A percentile compares a stretch with the other conserved stretches of the same genome.
Conservation (phyloP, 169 alveolate genomes). For the Cytauxzoon felis region DNA sequence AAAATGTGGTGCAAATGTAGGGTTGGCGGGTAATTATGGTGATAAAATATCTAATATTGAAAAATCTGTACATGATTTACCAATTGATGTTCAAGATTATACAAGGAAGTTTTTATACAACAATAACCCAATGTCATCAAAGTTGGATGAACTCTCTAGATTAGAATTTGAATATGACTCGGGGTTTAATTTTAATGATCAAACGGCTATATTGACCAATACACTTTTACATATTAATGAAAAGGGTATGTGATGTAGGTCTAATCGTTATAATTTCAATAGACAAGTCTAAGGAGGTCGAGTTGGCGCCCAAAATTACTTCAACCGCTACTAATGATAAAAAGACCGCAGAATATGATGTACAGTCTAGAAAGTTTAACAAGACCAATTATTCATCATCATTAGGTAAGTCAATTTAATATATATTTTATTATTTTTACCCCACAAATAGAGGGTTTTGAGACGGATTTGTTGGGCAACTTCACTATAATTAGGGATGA, state of each 20-base stretch:
- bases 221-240: conserved; percentile 49
- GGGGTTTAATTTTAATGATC: conserved; percentile 12
- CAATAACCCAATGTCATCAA: too few relatives aligned
- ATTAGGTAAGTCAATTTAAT: background rate
- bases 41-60: too few relatives aligned
- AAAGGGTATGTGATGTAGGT: conserved; percentile 16
- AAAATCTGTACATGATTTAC: too few relatives aligned
- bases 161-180: conserved; percentile 29
- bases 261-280: background rate
- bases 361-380: background rate
- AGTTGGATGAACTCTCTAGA: conserved; percentile 24
- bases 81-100: too few relatives aligned
- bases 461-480: conserved; percentile 16
- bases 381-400: background rate
- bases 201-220: conserved; percentile 30
- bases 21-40: too few relatives aligned
- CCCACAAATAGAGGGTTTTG: conserved; percentile 1
- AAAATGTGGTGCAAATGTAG: too few relatives aligned
- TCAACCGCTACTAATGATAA: too few relatives aligned
- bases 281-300: conserved; percentile 47
- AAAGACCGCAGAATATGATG: too few relatives aligned
- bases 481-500: conserved; percentile 28
- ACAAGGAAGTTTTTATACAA: too few relatives aligned
- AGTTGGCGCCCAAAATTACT: conserved; percentile 53
- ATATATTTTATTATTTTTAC: background rate